Percentiles rank a stretch among this genome's conserved stretches.
phyloP scores from a whole-genome alignment of 768 basidiomycete species.

The Suillus hirtellus region DNA sequence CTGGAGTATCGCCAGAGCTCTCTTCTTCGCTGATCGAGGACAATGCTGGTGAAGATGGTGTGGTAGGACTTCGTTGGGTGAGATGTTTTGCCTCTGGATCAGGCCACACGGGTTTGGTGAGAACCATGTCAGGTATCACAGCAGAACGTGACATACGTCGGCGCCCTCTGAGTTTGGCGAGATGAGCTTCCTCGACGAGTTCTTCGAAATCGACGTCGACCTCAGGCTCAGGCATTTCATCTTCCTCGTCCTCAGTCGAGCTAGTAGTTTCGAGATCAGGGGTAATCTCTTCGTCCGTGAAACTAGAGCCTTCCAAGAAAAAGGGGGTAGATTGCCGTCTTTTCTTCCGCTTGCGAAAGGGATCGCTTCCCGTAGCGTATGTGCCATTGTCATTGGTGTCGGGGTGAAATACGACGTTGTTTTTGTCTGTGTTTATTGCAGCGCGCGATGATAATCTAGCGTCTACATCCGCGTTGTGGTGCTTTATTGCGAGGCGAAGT shows the following conservation, averaged over 20 bases:
- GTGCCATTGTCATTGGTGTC: conserved; percentile 18
- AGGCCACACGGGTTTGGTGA: not conserved
- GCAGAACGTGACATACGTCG: conserved; percentile 2
- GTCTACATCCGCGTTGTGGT: conserved; percentile 3
- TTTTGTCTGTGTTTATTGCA: conserved; percentile 7
- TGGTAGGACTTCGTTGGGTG: not conserved
- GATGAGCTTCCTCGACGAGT: conserved; percentile 2
- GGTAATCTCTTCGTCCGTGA: not conserved
- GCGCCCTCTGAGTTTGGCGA: conserved; percentile 1
- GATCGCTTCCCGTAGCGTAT: conserved; percentile 15
- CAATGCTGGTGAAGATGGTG: not conserved
- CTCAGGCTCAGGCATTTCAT: conserved; percentile 4
- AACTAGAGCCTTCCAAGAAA: not conserved
- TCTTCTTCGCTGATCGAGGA: not conserved
- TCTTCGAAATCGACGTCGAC: conserved; percentile 5
- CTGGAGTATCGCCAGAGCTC: not conserved
- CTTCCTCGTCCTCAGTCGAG: not conserved
- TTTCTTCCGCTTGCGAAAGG: conserved; percentile 9
- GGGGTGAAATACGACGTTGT: conserved; percentile 18
- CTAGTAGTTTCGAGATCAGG: not conserved
- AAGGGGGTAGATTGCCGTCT: conserved; percentile 3
- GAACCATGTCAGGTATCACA: not conserved
- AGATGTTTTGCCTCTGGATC: not conserved
- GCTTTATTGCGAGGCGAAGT: conserved; percentile 9
- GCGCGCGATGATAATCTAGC: not conserved